These are phyloP conservation scores for Microcyclosporella mali DNA, from an alignment of 2,329 filamentous ascomycete genomes.

Conservation along the genomic window DNA sequence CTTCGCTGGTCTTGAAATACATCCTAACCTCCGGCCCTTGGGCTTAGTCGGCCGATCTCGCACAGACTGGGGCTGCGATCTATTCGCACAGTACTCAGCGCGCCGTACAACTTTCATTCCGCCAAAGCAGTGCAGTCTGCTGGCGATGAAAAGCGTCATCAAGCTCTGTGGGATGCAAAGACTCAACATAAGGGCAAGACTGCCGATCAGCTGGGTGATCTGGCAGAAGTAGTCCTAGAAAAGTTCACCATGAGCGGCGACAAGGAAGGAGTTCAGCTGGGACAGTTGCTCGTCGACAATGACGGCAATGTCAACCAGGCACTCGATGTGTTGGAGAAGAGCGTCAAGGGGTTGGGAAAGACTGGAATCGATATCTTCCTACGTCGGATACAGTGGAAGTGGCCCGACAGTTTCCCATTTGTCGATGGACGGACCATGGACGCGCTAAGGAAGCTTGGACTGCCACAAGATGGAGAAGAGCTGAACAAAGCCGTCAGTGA, in stretches of 20 bases:
- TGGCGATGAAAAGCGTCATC: constrained; percentile 32
- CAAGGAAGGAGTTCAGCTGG: constrained; percentile 28
- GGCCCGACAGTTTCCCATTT: constrained; percentile 33
- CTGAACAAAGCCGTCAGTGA: constrained; percentile 32
- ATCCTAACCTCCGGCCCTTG: no score
- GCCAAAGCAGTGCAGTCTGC: constrained; percentile 32
- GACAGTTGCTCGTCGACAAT: constrained; percentile 30
- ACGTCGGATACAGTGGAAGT: constrained; percentile 36
- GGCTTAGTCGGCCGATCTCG: constrained; percentile 40
- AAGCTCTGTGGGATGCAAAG: constrained; percentile 38
- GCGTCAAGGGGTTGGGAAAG: constrained; percentile 38
- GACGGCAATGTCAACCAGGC: constrained; percentile 26
- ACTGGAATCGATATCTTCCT: constrained; percentile 41
- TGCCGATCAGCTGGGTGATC: constrained; percentile 34
- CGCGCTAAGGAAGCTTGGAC: constrained; percentile 32
- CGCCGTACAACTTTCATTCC: constrained; percentile 36
- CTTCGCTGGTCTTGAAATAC: no score
- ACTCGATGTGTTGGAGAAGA: constrained; percentile 29
- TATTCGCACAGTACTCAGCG: constrained; percentile 41
- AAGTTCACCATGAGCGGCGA: constrained; percentile 31
- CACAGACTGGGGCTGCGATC: constrained; percentile 40
- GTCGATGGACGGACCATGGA: constrained; percentile 34
- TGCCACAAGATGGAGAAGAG: constrained; percentile 33
- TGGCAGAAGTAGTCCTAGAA: constrained; percentile 30
- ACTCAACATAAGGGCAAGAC: constrained; percentile 45